A percentile compares a stretch with the other conserved stretches of the same genome.
These are phyloP conservation scores for Phlegmacium glaucopus DNA, from an alignment of 768 basidiomycete species.

Conservation along the genomic window DNA sequence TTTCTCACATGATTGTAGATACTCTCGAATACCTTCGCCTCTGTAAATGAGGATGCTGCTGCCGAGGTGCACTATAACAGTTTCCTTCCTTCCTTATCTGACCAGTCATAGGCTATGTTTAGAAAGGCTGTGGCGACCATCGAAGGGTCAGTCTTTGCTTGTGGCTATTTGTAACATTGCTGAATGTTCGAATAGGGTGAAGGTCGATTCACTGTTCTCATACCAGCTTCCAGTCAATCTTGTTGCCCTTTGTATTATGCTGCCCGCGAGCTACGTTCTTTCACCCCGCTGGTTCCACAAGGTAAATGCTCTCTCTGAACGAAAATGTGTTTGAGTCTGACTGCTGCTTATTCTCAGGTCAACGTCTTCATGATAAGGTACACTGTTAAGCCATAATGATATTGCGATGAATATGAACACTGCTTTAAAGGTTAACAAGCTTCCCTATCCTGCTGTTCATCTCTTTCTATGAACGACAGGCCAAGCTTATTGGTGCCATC, in stretches of 20 bases:
- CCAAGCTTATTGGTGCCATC: slow-evolving; percentile 60
- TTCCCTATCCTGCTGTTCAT: slow-evolving; percentile 82
- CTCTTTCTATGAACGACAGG: slow-evolving; percentile 83
- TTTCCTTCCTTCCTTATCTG: slow-evolving; percentile 1
- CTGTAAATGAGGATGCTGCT: slow-evolving; percentile 87
- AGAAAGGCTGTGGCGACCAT: slow-evolving; percentile 90
- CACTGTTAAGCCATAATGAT: neutral
- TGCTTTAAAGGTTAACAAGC: slow-evolving; percentile 57
- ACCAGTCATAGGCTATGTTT: slow-evolving; percentile 75
- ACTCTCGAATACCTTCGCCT: slow-evolving; percentile 92
- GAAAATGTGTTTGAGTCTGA: too few species aligned
- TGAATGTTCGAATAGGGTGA: slow-evolving; percentile 44
- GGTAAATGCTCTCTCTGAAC: slow-evolving; percentile 31
- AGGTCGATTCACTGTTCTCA: slow-evolving; percentile 88
- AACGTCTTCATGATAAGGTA: slow-evolving; percentile 88
- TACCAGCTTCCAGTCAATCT: slow-evolving; percentile 95
- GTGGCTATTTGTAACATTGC: neutral
- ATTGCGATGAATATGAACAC: neutral
- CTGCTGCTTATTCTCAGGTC: slow-evolving; percentile 39
- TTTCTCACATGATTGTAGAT: slow-evolving; percentile 48
- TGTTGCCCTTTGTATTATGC: slow-evolving; percentile 79
- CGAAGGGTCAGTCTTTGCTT: slow-evolving; percentile 62
- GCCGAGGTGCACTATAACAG: slow-evolving; percentile 61
- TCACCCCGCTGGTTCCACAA: slow-evolving; percentile 98
- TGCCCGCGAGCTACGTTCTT: slow-evolving; percentile 84